Evolutionary conservation across 495 filamentous ascomycete genomes (phyloP).

Genomic region (Aspergillus bridgeri): DNA sequence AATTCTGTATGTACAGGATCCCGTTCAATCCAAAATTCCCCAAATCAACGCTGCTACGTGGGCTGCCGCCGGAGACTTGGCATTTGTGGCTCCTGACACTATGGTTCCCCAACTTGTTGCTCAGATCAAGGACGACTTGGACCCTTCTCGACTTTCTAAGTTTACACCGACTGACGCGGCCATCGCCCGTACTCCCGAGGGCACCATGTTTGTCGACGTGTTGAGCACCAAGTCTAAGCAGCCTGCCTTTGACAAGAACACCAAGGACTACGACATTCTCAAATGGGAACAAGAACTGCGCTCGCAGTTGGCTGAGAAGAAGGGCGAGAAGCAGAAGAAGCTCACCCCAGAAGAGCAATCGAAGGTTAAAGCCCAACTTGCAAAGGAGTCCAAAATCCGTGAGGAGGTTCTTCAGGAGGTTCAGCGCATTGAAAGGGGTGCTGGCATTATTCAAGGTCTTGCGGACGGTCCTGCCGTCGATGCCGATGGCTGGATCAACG

Average conservation of each 20-base stretch:
- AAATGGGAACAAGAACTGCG: conserved; percentile 98
- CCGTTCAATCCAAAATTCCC: conserved; percentile 39
- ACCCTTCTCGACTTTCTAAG: conserved; percentile 57
- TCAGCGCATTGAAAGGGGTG: conserved; percentile 67
- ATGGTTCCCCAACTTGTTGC: conserved; percentile 73
- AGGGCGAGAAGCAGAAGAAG: conserved; percentile 84
- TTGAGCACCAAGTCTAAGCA: conserved; percentile 70
- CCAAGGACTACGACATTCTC: conserved; percentile 87
- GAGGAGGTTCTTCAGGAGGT: conserved; percentile 62
- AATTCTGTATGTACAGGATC: conserved; percentile 18
- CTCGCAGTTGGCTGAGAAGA: conserved; percentile 83
- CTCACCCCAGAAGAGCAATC: conserved; percentile 81
- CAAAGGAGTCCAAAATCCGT: conserved; percentile 79
- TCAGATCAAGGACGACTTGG: conserved; percentile 68
- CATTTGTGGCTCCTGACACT: conserved; percentile 83
- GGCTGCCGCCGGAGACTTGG: conserved; percentile 79
- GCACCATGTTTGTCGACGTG: conserved; percentile 84
- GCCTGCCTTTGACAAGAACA: conserved; percentile 70
- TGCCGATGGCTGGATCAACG: conserved; percentile 79
- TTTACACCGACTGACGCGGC: conserved; percentile 84
- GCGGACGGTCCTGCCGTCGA: conserved; percentile 83
- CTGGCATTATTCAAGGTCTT: conserved; percentile 78
- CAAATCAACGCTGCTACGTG: conserved; percentile 65
- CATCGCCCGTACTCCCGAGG: conserved; percentile 85
- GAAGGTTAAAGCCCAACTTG: conserved; percentile 87